Evolutionary conservation across 1,139 yeast genomes (phyloP).

Genomic region (Ashbya aceris): DNA sequence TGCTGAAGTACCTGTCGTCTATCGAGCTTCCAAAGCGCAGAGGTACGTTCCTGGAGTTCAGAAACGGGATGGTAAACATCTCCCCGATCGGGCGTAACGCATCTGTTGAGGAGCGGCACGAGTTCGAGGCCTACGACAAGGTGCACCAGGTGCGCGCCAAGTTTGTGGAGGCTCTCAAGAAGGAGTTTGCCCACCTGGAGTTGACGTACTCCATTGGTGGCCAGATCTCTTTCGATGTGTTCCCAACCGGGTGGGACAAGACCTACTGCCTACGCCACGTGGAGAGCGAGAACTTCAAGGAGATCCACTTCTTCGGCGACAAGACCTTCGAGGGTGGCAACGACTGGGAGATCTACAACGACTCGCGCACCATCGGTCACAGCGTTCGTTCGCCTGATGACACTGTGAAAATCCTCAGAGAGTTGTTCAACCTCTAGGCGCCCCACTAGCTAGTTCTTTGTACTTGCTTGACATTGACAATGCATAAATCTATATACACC

Average conservation of each 20-base stretch:
- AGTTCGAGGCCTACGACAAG: slow-evolving; percentile 77
- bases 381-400: slow-evolving; percentile 84
- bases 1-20: slow-evolving; percentile 73
- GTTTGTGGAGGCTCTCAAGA: slow-evolving; percentile 75
- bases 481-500: neutral
- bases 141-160: slow-evolving; percentile 69
- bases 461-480: neutral
- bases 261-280: slow-evolving; percentile 95
- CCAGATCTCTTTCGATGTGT: slow-evolving; percentile 96
- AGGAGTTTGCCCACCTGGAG: slow-evolving; percentile 71
- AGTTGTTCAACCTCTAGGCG: slow-evolving; percentile 44
- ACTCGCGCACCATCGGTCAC: slow-evolving; percentile 90
- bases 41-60: slow-evolving; percentile 96
- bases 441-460: neutral
- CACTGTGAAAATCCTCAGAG: slow-evolving; percentile 76
- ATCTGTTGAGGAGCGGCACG: slow-evolving; percentile 84
- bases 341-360: slow-evolving; percentile 92
- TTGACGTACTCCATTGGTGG: slow-evolving; percentile 98
- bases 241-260: slow-evolving; percentile 99
- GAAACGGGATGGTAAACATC: slow-evolving; percentile 98
- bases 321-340: slow-evolving; percentile 96
- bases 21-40: slow-evolving; percentile 88
- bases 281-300: slow-evolving; percentile 69
- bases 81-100: slow-evolving; percentile 99
- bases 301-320: slow-evolving; percentile 97